Percentiles rank a stretch among this genome's conserved stretches.
These are phyloP conservation scores for Oropetium thomaeum DNA, from an alignment of 176 grass and related monocot species.

Conservation along the genomic window DNA sequence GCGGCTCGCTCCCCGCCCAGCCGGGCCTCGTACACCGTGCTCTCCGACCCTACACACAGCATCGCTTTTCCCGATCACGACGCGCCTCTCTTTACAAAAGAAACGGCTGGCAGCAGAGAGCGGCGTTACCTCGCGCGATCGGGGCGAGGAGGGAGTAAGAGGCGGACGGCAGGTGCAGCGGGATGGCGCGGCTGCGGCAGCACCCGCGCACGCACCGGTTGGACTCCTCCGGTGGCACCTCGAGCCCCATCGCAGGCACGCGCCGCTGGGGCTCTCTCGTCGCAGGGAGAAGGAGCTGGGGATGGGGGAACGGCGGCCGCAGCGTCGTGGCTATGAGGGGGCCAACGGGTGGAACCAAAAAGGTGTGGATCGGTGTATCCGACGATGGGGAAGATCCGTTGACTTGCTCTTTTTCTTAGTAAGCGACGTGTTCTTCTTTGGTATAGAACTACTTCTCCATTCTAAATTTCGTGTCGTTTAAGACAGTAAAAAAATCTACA, in stretches of 20 bases:
- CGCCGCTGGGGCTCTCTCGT: neutral
- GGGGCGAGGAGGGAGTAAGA: conserved; percentile 81
- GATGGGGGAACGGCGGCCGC: neutral
- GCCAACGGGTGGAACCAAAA: neutral
- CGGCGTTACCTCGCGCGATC: conserved; percentile 66
- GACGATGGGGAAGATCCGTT: neutral
- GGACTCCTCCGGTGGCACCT: conserved; percentile 49
- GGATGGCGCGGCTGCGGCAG: conserved; percentile 73
- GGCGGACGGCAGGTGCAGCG: conserved; percentile 62
- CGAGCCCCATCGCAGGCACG: conserved; percentile 36
- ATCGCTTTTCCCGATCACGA: neutral
- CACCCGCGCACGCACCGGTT: conserved; percentile 91
- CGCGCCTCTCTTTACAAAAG: no score
- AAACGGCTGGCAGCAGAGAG: neutral
- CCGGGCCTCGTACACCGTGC: conserved; percentile 82
- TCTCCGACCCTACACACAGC: conserved; percentile 66
- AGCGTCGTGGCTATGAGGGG: conserved; percentile 1
- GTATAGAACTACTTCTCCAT: no score
- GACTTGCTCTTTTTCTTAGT: neutral
- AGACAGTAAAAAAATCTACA: no score
- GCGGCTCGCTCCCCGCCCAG: conserved; percentile 56
- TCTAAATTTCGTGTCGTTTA: no score
- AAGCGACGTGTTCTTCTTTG: neutral
- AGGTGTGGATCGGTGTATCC: neutral
- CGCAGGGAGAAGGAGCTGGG: no score